Base-by-base conservation (phyloP, 2,329 filamentous ascomycete species). In the Monilinia fructicola region DNA sequence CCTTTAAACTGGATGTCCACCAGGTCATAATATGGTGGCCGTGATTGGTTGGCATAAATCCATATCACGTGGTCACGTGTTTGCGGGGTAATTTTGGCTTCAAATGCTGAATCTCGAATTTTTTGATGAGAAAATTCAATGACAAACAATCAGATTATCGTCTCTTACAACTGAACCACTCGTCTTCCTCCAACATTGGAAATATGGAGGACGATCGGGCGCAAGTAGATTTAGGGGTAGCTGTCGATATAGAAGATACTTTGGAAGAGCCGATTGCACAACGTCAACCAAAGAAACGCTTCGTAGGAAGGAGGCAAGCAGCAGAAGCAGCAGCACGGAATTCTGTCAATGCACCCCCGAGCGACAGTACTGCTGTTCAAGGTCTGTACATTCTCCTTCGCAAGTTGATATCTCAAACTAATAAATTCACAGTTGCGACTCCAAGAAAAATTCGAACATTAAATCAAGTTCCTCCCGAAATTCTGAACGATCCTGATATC, bases 381-480 rank as follows among this genome's bases (percentile, higher is more conserved):
- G 85, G 91, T 89, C 9, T 61, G 82, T 75, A 79, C 77, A 59
- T 5, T 26, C 18, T 50, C 2, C 6, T 40, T 50, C 14, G 5
- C n/a, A 58, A 6, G 11, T 23, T 14, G 11, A 23, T 14, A 14
- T 38, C 44, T 1, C 12, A 38, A 73, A 78, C 53, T 72, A 80
- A 18, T 4, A 2, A 5, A 16, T 26, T 54, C 54, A 62, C 70
- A 95, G 91, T 90, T 67, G 84, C 90, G 26, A 87, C 88, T 71
- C 85, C 91, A 50, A 85, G 90, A 71, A 85, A 91, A 74, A 84
- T 88, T 21, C 85, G 95, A 70, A 86, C 93, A n/a, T 79, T 98
- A 68, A 98, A 97, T 77, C 91, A 95, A 76, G 91, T 99, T 1
- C 94, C 95, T 2, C 84, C 88, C 21, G 90, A 94, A 70, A 97